phyloP scores from a whole-genome alignment of 2,329 filamentous ascomycete species.

The Ciborinia camelliae region DNA sequence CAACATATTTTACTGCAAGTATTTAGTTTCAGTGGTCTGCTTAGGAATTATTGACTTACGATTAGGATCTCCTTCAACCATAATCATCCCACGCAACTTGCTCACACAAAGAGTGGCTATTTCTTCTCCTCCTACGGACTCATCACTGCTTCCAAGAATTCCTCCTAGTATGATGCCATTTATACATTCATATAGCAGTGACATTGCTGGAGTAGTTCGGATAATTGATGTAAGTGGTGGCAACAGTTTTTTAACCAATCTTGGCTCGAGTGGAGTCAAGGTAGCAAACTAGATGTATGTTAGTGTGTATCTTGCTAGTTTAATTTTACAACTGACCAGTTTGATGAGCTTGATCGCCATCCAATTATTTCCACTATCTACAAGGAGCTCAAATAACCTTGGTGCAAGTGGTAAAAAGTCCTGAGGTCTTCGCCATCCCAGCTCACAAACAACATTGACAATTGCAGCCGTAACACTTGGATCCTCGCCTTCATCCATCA shows the following conservation, averaged over 20 bases:
- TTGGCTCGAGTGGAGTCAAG: conserved; percentile 85
- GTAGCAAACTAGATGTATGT: conserved; percentile 73
- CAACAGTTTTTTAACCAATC: conserved; percentile 84
- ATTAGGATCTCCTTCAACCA: conserved; percentile 90
- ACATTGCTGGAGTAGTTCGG: conserved; percentile 93
- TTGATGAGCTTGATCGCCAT: conserved; percentile 99
- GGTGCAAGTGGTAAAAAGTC: conserved; percentile 93
- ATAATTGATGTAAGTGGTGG: conserved; percentile 91
- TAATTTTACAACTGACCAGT: conserved; percentile 55
- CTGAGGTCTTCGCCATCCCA: conserved; percentile 88
- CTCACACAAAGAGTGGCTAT: conserved; percentile 88
- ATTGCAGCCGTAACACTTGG: conserved; percentile 92
- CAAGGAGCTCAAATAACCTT: conserved; percentile 84
- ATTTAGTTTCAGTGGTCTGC: conserved; percentile 9
- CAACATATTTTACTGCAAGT: conserved; percentile 85
- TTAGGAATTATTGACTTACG: conserved; percentile 52
- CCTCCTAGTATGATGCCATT: conserved; percentile 97
- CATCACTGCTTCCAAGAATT: conserved; percentile 79
- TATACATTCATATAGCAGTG: conserved; percentile 96
- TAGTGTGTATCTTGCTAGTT: conserved; percentile 61
- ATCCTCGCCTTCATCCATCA: conserved; percentile 88
- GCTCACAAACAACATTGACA: conserved; percentile 93
- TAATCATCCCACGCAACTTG: conserved; percentile 91
- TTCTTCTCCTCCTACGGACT: conserved; percentile 79
- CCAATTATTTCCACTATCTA: conserved; percentile 95